Evolutionary conservation across 2,329 filamentous ascomycete genomes (phyloP).

Genomic region (Harringtonia lauricola): DNA sequence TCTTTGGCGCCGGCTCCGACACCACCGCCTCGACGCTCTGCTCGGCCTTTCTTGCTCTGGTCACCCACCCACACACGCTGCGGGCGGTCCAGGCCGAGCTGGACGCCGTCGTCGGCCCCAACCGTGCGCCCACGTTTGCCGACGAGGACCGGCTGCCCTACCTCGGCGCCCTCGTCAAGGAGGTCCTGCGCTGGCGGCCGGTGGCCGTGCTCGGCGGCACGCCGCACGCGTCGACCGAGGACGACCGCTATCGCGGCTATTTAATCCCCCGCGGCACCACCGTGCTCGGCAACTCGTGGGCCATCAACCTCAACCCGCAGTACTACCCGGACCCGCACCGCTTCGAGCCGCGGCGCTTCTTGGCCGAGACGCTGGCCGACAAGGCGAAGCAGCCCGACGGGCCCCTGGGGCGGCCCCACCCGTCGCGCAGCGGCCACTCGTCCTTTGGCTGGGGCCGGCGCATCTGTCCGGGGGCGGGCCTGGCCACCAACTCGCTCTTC

Average conservation of each 20-base stretch:
- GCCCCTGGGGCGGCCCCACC: constrained; percentile 5
- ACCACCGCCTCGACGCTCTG: constrained; percentile 36
- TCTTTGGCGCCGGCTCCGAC: constrained; percentile 38
- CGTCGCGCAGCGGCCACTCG: constrained; percentile 24
- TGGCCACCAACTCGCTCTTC: constrained; percentile 13
- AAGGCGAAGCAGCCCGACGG: constrained; percentile 1
- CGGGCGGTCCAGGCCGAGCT: constrained; percentile 29
- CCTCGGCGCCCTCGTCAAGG: constrained; percentile 20
- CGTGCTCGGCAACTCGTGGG: constrained; percentile 25
- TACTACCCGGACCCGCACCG: constrained; percentile 13
- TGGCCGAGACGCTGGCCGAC: constrained; percentile 8
- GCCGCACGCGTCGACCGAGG: constrained; percentile 34
- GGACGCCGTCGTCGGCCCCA: constrained; percentile 23
- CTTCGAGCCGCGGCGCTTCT: constrained; percentile 13
- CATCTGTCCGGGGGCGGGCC: constrained; percentile 18
- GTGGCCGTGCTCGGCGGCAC: constrained; percentile 29
- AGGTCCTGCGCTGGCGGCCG: constrained; percentile 25
- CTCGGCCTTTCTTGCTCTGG: constrained; percentile 33
- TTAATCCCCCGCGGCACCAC: constrained; percentile 35
- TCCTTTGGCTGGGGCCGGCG: constrained; percentile 33
- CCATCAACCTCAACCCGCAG: constrained; percentile 12
- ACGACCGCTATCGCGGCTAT: constrained; percentile 37
- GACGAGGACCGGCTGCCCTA: constrained; percentile 20
- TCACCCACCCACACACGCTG: constrained; percentile 32
- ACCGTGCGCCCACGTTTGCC: constrained; percentile 19